phyloP scores from a whole-genome alignment of 306 rosid genomes.

The Rosa rugosa region DNA sequence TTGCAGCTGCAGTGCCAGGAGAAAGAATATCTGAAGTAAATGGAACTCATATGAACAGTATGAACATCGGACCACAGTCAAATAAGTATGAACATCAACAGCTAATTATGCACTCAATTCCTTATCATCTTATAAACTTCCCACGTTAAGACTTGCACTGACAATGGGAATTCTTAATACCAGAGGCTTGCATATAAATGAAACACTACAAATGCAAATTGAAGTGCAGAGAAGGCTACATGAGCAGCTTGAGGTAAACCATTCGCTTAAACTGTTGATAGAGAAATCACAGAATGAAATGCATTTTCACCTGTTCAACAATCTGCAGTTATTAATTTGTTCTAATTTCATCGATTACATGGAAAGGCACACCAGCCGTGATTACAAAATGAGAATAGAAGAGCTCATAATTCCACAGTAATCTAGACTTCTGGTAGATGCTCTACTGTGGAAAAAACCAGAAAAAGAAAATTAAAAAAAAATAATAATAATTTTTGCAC shows the following conservation, averaged over 20 bases:
- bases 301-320: not conserved
- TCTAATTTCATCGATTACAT: not conserved
- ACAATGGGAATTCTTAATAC: conserved; percentile 19
- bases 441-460: not conserved
- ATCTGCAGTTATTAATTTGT: not conserved
- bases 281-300: not conserved
- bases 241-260: conserved; percentile 80
- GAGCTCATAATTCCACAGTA: not conserved
- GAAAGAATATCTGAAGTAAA: conserved; percentile 52
- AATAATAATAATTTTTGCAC: not conserved
- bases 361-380: not conserved
- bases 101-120: not conserved
- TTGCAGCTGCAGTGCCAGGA: conserved; percentile 35
- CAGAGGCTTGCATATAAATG: conserved; percentile 69
- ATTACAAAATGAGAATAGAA: not conserved
- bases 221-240: conserved; percentile 88
- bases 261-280: not conserved
- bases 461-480: not conserved
- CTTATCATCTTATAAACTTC: not conserved
- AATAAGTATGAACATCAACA: conserved; percentile 56
- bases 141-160: conserved; percentile 18
- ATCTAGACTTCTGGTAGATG: not conserved
- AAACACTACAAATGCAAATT: conserved; percentile 78
- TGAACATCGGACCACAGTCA: conserved; percentile 53
- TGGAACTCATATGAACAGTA: conserved; percentile 54